Evolutionary conservation across 495 filamentous ascomycete genomes (phyloP).

Genomic region (Hypoxylon perforatum): DNA sequence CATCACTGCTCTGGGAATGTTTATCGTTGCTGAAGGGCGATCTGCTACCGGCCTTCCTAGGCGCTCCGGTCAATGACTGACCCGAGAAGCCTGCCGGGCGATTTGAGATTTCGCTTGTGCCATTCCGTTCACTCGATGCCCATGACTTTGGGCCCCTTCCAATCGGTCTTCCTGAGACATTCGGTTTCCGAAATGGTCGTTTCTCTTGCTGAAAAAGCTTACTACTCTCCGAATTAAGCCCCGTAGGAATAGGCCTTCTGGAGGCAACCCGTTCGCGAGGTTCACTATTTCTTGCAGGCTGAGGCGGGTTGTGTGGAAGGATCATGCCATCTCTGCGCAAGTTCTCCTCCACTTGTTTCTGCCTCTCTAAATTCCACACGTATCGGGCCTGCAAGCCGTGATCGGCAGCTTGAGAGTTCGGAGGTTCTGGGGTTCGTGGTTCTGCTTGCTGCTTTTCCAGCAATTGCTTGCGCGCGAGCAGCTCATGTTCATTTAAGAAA

Average conservation of each 20-base stretch:
- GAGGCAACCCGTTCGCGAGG: background rate
- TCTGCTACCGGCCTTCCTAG: too few species aligned
- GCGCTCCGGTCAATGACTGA: too few species aligned
- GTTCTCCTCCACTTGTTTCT: constrained; percentile 23
- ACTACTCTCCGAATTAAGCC: background rate
- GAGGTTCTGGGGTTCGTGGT: constrained; percentile 4
- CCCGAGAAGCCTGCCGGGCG: too few species aligned
- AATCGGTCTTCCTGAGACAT: too few species aligned
- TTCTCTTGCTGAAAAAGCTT: too few species aligned
- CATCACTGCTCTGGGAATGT: too few species aligned
- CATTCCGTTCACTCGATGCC: too few species aligned
- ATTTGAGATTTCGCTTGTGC: too few species aligned
- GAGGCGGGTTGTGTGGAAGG: background rate
- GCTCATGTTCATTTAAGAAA: constrained; percentile 31
- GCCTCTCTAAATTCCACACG: constrained; percentile 34
- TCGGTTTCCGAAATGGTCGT: too few species aligned
- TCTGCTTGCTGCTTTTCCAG: constrained; percentile 13
- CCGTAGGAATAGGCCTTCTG: background rate
- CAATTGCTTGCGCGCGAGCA: constrained; percentile 31
- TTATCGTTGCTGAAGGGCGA: too few species aligned
- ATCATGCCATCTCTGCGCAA: constrained; percentile 16
- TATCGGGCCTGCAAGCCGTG: constrained; percentile 14
- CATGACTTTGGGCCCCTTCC: too few species aligned
- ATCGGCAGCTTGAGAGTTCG: constrained; percentile 5
- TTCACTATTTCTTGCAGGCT: background rate